Percentiles rank a stretch among this genome's conserved stretches.
Conservation (phyloP, 257 asterid species). For the Gentiana macrophylla region DNA sequence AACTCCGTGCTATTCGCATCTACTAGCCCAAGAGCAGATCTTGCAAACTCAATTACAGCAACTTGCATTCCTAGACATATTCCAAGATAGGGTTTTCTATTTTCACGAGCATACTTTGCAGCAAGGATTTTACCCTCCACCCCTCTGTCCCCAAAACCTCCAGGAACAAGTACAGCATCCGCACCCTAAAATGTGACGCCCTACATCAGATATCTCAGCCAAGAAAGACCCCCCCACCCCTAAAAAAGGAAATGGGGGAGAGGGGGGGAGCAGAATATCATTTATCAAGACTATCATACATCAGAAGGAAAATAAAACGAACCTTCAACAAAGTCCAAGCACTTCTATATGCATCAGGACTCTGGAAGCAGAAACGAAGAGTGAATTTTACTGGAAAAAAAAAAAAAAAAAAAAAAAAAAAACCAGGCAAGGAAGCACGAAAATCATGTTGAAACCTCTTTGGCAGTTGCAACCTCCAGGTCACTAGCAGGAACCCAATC, state of each 20-base stretch:
- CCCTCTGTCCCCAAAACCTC: conserved; percentile 42
- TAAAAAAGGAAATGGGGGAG: too few relatives aligned
- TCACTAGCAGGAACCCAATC: conserved; percentile 92
- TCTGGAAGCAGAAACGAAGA: conserved; percentile 34
- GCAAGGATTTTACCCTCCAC: conserved; percentile 43
- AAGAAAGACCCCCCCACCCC: not conserved
- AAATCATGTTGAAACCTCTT: conserved; percentile 36
- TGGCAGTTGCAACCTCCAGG: conserved; percentile 67
- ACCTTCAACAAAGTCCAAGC: conserved; percentile 91
- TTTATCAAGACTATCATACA: not conserved
- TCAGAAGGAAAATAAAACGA: conserved; percentile 13
- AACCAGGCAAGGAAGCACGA: conserved; percentile 7
- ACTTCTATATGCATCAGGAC: conserved; percentile 49
- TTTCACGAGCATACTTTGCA: conserved; percentile 37
- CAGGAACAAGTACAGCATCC: conserved; percentile 34
- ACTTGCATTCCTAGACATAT: conserved; percentile 40
- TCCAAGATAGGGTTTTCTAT: conserved; percentile 30
- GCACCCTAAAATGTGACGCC: conserved; percentile 19
- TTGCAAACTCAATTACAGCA: conserved; percentile 33
- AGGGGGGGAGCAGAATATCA: not conserved
- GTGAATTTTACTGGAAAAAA: conserved; percentile 17
- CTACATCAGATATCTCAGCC: conserved; percentile 6
- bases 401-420: conserved; percentile 3
- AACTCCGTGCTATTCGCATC: conserved; percentile 35
- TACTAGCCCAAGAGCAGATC: conserved; percentile 22